Percentiles rank a stretch among this genome's conserved stretches.
phyloP scores from a whole-genome alignment of 371 early-diverging fungal genomes.

The Phascolomyces articulosus region DNA sequence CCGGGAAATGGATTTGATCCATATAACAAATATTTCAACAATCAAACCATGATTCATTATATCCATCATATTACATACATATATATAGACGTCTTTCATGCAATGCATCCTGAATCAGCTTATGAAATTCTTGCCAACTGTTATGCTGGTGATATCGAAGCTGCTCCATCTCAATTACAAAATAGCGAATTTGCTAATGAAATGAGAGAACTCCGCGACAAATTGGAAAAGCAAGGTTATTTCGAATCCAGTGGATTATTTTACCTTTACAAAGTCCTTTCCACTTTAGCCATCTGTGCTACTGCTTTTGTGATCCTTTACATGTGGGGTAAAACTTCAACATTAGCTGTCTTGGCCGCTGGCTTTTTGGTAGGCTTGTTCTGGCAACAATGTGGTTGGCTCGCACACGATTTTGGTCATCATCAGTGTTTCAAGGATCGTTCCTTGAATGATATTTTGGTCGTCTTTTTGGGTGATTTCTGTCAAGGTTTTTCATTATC shows the following conservation, averaged over 20 bases:
- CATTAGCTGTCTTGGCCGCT: slow-evolving; percentile 58
- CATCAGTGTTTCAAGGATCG: slow-evolving; percentile 83
- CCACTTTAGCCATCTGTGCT: slow-evolving; percentile 57
- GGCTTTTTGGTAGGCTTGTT: slow-evolving; percentile 73
- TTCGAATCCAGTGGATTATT: slow-evolving; percentile 72
- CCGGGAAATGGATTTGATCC: too few relatives aligned
- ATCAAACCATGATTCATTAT: too few relatives aligned
- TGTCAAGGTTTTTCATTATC: slow-evolving; percentile 79
- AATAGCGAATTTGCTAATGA: slow-evolving; percentile 55
- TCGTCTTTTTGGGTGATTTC: slow-evolving; percentile 78
- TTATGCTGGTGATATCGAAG: slow-evolving; percentile 77
- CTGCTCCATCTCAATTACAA: slow-evolving; percentile 17
- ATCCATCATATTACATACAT: neutral
- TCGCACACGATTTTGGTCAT: slow-evolving; percentile 87
- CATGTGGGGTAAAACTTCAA: slow-evolving; percentile 54
- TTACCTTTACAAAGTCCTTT: slow-evolving; percentile 67
- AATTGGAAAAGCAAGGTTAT: slow-evolving; percentile 63
- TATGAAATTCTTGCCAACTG: slow-evolving; percentile 76
- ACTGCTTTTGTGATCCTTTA: slow-evolving; percentile 58
- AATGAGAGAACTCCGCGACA: slow-evolving; percentile 66
- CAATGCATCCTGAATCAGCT: slow-evolving; percentile 79
- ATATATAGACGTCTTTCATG: slow-evolving; percentile 78
- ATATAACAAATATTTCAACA: too few relatives aligned
- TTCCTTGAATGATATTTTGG: slow-evolving; percentile 61
- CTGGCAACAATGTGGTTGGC: slow-evolving; percentile 91